Conservation (phyloP, 257 asterid species). For the Solanum stenotomum region DNA sequence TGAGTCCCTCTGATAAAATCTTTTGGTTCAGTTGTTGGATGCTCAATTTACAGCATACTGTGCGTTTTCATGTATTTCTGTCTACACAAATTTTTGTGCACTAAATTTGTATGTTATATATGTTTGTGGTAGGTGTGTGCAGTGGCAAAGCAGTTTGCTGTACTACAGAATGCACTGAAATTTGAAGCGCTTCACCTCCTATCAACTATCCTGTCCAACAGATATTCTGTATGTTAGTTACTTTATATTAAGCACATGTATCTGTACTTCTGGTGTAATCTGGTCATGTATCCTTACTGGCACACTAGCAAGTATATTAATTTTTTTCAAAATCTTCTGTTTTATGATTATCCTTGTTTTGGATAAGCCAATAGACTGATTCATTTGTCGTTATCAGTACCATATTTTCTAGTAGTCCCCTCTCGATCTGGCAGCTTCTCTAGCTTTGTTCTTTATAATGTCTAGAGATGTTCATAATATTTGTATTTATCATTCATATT, state of each 20-base stretch:
- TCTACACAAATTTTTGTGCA: not conserved
- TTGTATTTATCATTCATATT: not conserved
- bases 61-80: not conserved
- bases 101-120: not conserved
- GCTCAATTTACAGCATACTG: not conserved
- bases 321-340: not conserved
- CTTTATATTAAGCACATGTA: not conserved
- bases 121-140: constrained; percentile 59
- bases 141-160: constrained; percentile 67
- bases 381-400: not conserved
- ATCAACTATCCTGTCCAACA: constrained; percentile 55
- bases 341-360: not conserved
- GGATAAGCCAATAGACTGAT: not conserved
- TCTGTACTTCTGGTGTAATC: not conserved
- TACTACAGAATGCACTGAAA: constrained; percentile 65
- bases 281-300: not conserved
- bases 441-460: not conserved
- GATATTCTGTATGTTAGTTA: constrained; percentile 43
- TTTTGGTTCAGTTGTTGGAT: constrained; percentile 7
- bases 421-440: not conserved
- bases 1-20: not conserved
- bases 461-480: not conserved
- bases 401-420: not conserved
- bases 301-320: not conserved
- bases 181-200: constrained; percentile 84